Evolutionary conservation across 257 asterid species (phyloP).

Genomic region (Ballota nigra): DNA sequence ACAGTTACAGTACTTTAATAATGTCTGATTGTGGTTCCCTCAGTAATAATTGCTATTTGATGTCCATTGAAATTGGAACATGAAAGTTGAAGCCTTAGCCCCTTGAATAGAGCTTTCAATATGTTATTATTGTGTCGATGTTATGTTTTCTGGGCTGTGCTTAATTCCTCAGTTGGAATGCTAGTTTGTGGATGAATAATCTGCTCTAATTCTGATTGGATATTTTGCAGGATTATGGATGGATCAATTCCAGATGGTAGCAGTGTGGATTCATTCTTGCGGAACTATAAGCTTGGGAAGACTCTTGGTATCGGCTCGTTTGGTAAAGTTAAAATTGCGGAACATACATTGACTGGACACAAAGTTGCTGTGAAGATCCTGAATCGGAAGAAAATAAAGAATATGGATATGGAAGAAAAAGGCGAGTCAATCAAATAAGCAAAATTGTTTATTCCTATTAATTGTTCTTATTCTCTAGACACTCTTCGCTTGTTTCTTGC

Average conservation of each 20-base stretch:
- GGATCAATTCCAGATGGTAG: conserved; percentile 55
- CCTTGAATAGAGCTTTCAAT: not conserved
- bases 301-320: conserved; percentile 93
- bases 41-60: not conserved
- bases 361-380: conserved; percentile 94
- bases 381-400: conserved; percentile 82
- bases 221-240: conserved; percentile 60
- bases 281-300: conserved; percentile 89
- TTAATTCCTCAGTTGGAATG: not conserved
- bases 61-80: not conserved
- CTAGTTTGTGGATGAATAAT: not conserved
- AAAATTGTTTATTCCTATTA: not conserved
- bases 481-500: not conserved
- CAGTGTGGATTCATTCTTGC: conserved; percentile 63
- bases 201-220: conserved; percentile 4
- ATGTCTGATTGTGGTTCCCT: not conserved
- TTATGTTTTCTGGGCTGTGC: not conserved
- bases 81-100: not conserved
- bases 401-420: conserved; percentile 96
- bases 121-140: not conserved
- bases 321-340: conserved; percentile 88
- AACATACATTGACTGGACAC: conserved; percentile 76
- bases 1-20: not conserved
- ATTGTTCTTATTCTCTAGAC: not conserved
- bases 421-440: conserved; percentile 34